Conservation (phyloP, 768 basidiomycete species). For the Gymnopilus dilepis region DNA sequence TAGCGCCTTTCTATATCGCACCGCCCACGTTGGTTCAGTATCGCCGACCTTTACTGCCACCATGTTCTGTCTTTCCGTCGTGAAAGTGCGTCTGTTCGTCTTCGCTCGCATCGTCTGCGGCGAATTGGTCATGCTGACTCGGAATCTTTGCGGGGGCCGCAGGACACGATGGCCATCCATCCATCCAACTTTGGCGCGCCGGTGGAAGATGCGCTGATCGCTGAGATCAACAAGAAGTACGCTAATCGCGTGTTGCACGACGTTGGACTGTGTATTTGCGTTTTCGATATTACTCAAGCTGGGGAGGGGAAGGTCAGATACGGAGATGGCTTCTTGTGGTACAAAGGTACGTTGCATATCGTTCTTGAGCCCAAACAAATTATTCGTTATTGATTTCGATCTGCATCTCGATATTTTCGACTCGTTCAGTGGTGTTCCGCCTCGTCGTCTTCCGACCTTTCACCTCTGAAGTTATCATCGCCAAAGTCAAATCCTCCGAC, state of each 20-base stretch:
- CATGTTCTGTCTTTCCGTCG: constrained; percentile 38
- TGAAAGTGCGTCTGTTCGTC: constrained; percentile 38
- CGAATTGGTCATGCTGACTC: constrained; percentile 12
- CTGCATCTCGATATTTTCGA: background rate
- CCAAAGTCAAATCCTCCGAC: constrained; percentile 87
- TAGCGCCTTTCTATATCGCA: background rate
- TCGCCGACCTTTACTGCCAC: background rate
- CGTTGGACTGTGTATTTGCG: constrained; percentile 88
- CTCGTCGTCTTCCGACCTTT: constrained; percentile 94
- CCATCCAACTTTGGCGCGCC: constrained; percentile 85
- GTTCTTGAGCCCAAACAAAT: background rate
- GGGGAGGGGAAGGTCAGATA: constrained; percentile 94
- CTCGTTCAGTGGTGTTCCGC: constrained; percentile 75
- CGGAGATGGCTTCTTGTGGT: constrained; percentile 94
- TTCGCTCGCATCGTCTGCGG: background rate
- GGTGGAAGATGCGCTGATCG: constrained; percentile 77
- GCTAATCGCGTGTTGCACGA: constrained; percentile 91
- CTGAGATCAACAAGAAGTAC: constrained; percentile 94
- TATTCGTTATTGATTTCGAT: background rate
- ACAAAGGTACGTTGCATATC: constrained; percentile 69
- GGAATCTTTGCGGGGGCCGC: background rate
- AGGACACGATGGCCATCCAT: constrained; percentile 93
- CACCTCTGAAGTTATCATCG: constrained; percentile 85
- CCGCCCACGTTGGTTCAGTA: background rate
- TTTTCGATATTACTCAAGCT: constrained; percentile 85